phyloP scores from a whole-genome alignment of 768 basidiomycete species.

The Mycena alexandri region DNA sequence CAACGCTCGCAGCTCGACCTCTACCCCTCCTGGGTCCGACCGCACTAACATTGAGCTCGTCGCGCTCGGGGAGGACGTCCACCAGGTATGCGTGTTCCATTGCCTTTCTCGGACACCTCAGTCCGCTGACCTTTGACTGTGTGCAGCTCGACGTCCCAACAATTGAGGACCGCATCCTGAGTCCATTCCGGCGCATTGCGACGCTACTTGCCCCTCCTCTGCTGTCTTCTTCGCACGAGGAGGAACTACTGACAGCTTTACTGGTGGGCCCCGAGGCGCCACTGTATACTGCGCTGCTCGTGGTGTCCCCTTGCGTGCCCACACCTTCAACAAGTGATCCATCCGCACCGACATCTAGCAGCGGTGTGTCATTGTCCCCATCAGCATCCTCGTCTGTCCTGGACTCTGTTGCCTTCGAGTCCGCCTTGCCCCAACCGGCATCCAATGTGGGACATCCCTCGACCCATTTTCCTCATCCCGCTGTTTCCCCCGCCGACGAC shows the following conservation, averaged over 20 bases:
- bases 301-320: neutral
- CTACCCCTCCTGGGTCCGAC: neutral
- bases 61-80: conserved; percentile 10
- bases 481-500: too few relatives aligned
- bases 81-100: neutral
- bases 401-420: neutral
- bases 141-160: conserved; percentile 6
- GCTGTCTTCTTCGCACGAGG: neutral
- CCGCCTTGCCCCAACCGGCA: too few relatives aligned
- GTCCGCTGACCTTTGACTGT: neutral
- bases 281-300: conserved; percentile 27
- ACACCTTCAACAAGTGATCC: neutral
- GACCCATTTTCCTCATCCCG: neutral
- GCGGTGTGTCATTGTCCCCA: neutral
- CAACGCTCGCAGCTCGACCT: too few relatives aligned
- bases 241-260: conserved; percentile 10
- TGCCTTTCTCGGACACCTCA: neutral
- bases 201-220: conserved; percentile 17
- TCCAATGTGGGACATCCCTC: too few relatives aligned
- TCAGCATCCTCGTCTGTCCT: neutral
- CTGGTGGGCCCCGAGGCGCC: conserved; percentile 15
- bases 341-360: neutral
- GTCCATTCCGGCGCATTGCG: conserved; percentile 14
- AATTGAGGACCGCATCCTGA: conserved; percentile 13
- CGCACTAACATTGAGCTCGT: conserved; percentile 22